Conservation (phyloP, 106 monocot genomes). For the Hemerocallis citrina region DNA sequence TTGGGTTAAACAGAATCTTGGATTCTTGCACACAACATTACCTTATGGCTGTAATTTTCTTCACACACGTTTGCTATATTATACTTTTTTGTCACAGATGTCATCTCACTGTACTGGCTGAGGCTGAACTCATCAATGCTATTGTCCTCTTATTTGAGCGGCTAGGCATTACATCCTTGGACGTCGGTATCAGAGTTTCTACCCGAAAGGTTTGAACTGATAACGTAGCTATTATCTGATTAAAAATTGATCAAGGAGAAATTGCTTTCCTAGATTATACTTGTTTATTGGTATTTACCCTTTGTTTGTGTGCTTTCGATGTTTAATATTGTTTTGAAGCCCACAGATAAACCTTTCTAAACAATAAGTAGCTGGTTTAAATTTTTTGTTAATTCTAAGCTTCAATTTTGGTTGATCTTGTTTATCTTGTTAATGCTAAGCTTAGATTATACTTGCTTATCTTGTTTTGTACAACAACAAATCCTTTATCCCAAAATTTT, state of each 20-base stretch:
- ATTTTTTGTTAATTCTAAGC: neutral
- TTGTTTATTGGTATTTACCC: no score
- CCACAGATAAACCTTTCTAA: neutral
- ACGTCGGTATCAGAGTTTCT: conserved; percentile 92
- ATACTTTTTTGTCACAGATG: neutral
- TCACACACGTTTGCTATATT: no score
- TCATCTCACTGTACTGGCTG: conserved; percentile 42
- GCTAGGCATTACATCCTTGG: conserved; percentile 69
- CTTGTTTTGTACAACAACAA: no score
- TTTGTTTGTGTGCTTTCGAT: no score
- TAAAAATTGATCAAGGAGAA: neutral
- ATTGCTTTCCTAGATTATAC: no score
- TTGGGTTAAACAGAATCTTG: no score
- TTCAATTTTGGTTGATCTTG: neutral
- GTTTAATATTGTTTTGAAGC: no score
- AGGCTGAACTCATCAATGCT: conserved; percentile 95
- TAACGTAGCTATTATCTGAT: neutral
- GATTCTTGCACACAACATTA: no score
- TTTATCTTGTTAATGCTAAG: no score
- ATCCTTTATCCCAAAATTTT: no score
- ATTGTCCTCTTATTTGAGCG: conserved; percentile 85
- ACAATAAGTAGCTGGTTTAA: neutral
- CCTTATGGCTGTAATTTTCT: no score
- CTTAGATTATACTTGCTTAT: no score
- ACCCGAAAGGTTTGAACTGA: conserved; percentile 67